Base-by-base conservation (phyloP, 2,329 filamentous ascomycete species). In the Eurotiales sp. region DNA sequence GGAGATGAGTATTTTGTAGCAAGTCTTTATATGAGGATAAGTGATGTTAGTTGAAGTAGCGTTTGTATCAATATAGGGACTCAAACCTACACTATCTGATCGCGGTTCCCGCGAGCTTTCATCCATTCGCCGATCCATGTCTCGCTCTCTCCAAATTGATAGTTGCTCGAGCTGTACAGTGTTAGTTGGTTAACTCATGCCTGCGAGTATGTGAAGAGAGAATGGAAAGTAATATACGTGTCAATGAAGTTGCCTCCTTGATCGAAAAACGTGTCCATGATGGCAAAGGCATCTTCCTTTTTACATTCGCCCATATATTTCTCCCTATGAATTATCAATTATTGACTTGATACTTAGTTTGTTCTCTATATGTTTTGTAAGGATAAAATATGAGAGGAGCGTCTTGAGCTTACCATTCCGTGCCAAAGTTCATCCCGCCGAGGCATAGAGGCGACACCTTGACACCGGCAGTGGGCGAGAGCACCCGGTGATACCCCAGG, bases 211-310 rank as follows among this genome's bases (percentile, higher is more conserved):
- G 30, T 34, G 15, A 22, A 4, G 15, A 29, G 21, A 23, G 37
- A 19, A 21, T 8, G 14, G 12, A 4, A 29, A 2, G 8, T 17
- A 27, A 36, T 58, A 19, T 53, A 64, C 0, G 84, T 87, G 64
- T 89, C 86, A 61, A 89, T 83, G 65, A 89, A 88, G 69, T 89
- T 89, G 23, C 86, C 86, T 4, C 83, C 83, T 0, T 82, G 77
- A 5, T 78, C 76, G 53, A 78, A 82, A 69, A 81, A 88, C 61
- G 79, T 81, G 60, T 88, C 85, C 8, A 88, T 75, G 23, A 89
- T 81, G 17, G 75, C 71, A 57, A 87, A 84, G 1, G 80, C 75
- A 2, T 77, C 77, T 49, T 81, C 73, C 62, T 87, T 81, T 61
- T 80, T 76, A 65, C 85, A 87, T 34, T 77, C 75, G 23, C 86